These are phyloP conservation scores for Scheffersomyces lignicola DNA, from an alignment of 1,139 yeast genomes.

Conservation along the genomic window DNA sequence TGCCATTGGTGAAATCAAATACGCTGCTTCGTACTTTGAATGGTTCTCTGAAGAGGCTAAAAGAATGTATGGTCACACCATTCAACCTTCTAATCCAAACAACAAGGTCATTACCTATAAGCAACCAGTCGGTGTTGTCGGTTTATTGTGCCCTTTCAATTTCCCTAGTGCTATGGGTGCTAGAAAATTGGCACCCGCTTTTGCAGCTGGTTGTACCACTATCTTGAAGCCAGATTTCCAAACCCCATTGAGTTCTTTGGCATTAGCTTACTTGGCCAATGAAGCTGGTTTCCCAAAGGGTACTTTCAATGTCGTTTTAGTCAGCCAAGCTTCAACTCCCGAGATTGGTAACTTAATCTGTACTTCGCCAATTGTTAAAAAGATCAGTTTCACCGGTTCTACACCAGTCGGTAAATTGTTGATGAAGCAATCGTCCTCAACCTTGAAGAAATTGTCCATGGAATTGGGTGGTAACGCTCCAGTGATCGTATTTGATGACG, in stretches of 20 bases:
- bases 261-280: constrained; percentile 44
- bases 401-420: constrained; percentile 55
- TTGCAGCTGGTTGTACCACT: constrained; percentile 51
- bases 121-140: constrained; percentile 52
- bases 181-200: constrained; percentile 48
- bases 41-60: constrained; percentile 49
- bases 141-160: constrained; percentile 49
- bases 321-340: constrained; percentile 39
- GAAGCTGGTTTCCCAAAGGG: constrained; percentile 49
- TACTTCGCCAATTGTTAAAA: constrained; percentile 40
- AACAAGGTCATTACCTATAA: constrained; percentile 41
- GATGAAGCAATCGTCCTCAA: constrained; percentile 47
- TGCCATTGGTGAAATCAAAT: constrained; percentile 42
- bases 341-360: constrained; percentile 31
- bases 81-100: constrained; percentile 39
- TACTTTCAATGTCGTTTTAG: constrained; percentile 40
- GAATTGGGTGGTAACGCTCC: constrained; percentile 59
- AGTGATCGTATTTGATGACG: constrained; percentile 48
- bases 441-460: constrained; percentile 50
- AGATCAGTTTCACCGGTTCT: constrained; percentile 60
- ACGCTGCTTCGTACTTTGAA: constrained; percentile 46
- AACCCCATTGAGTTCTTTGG: constrained; percentile 46
- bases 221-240: constrained; percentile 48
- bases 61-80: constrained; percentile 41
- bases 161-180: constrained; percentile 53